Percentiles rank a stretch among this genome's conserved stretches.
Conservation (phyloP, 2,329 filamentous ascomycete species). For the Fonsecaea multimorphosa region DNA sequence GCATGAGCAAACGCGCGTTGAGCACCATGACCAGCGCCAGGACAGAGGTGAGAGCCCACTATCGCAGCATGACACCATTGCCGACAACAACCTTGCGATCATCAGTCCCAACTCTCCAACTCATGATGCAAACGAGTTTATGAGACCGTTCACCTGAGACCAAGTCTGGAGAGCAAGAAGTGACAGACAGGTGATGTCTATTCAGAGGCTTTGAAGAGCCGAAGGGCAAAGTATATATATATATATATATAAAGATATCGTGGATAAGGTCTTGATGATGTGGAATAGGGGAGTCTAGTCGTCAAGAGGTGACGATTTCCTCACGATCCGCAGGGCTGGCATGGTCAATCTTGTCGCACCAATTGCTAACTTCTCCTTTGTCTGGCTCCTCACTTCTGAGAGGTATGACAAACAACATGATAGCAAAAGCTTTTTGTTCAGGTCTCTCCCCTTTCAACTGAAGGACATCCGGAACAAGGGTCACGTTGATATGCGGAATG, state of each 20-base stretch:
- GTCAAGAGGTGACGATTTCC: too few relatives aligned
- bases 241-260: background rate
- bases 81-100: background rate
- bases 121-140: background rate
- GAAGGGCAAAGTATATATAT: background rate
- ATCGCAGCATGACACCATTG: background rate
- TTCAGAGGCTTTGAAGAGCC: background rate
- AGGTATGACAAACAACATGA: too few relatives aligned
- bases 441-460: too few relatives aligned
- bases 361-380: too few relatives aligned
- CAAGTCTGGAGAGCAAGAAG: background rate
- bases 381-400: too few relatives aligned
- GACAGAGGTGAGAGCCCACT: background rate
- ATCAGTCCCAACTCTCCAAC: background rate
- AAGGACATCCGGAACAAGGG: too few relatives aligned
- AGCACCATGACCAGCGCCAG: background rate
- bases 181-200: background rate
- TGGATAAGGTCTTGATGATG: background rate
- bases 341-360: background rate
- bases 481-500: too few relatives aligned
- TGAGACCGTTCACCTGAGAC: background rate
- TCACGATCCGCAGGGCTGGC: too few relatives aligned
- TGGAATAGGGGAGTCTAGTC: background rate
- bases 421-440: too few relatives aligned
- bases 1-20: background rate